These are phyloP conservation scores for Botrytis fabae DNA, from an alignment of 2,329 filamentous ascomycete genomes.

Conservation along the genomic window DNA sequence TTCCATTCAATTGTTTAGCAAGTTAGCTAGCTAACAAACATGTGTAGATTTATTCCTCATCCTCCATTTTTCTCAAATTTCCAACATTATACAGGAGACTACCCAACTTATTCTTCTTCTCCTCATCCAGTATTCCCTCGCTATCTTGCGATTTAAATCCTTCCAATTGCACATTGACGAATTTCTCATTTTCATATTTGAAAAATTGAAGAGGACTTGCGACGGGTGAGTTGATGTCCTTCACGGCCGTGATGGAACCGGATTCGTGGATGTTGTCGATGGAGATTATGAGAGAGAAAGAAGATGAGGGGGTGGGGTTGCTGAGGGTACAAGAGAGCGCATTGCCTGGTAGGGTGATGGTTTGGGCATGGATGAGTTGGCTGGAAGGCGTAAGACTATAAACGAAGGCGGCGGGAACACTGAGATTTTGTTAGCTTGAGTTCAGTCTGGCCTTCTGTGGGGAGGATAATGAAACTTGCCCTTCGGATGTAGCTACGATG, in stretches of 20 bases:
- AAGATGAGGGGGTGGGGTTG: constrained; percentile 33
- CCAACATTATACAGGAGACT: constrained; percentile 44
- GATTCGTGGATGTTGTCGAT: constrained; percentile 54
- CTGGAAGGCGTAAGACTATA: constrained; percentile 57
- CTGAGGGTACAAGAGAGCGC: constrained; percentile 43
- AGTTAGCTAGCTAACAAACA: neutral
- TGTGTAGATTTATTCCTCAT: constrained; percentile 22
- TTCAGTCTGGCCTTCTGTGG: neutral
- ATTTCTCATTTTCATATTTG: constrained; percentile 22
- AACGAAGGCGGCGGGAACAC: constrained; percentile 63
- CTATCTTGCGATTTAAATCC: constrained; percentile 13
- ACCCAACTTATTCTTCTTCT: constrained; percentile 41
- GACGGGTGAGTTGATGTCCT: constrained; percentile 17
- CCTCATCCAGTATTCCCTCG: constrained; percentile 31
- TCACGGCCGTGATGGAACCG: constrained; percentile 48
- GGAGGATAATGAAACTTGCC: constrained; percentile 46
- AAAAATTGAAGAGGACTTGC: constrained; percentile 27
- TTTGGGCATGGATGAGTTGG: constrained; percentile 50
- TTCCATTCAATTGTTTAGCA: neutral
- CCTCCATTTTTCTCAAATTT: constrained; percentile 41
- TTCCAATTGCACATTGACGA: constrained; percentile 16
- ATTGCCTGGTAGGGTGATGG: constrained; percentile 62
- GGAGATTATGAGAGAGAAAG: constrained; percentile 48
- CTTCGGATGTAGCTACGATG: constrained; percentile 57
- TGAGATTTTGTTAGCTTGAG: constrained; percentile 37